Conservation (phyloP, 2,329 filamentous ascomycete genomes). For the Penicillium italicum region DNA sequence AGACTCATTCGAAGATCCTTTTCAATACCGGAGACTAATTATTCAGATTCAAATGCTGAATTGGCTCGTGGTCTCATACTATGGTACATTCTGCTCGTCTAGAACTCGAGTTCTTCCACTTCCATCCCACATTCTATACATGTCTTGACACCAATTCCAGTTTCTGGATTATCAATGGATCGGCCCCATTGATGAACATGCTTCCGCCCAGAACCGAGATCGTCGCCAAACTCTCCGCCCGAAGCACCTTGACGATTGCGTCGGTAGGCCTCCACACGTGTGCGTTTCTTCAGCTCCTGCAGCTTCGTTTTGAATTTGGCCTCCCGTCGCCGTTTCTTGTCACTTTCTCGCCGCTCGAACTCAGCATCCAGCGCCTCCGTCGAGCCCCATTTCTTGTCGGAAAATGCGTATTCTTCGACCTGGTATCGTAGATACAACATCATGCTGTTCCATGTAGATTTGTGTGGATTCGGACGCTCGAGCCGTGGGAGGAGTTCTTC, state of each 20-base stretch:
- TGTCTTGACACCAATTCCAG: conserved; percentile 64
- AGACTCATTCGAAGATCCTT: neutral
- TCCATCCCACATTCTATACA: conserved; percentile 66
- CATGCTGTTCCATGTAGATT: conserved; percentile 97
- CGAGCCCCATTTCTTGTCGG: conserved; percentile 80
- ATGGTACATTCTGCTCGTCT: conserved; percentile 1
- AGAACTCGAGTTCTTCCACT: conserved; percentile 64
- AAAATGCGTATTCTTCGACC: conserved; percentile 89
- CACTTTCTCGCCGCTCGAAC: conserved; percentile 71
- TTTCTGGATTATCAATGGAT: conserved; percentile 56
- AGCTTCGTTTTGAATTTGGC: conserved; percentile 88
- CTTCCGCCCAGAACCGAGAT: conserved; percentile 61
- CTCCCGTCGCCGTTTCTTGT: conserved; percentile 83
- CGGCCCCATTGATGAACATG: conserved; percentile 87
- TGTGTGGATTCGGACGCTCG: conserved; percentile 88
- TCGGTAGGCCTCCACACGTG: conserved; percentile 83
- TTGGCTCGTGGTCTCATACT: neutral
- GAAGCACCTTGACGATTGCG: conserved; percentile 56
- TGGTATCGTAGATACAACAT: conserved; percentile 93
- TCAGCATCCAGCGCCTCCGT: conserved; percentile 81
- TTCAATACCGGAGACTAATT: neutral
- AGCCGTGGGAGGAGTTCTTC: conserved; percentile 81
- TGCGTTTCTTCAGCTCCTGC: conserved; percentile 86
- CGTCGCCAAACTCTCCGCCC: conserved; percentile 68
- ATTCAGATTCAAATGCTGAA: neutral